A percentile compares a stretch with the other conserved stretches of the same genome.
phyloP scores from a whole-genome alignment of 2,329 filamentous ascomycete species.

The Periconia sp. region DNA sequence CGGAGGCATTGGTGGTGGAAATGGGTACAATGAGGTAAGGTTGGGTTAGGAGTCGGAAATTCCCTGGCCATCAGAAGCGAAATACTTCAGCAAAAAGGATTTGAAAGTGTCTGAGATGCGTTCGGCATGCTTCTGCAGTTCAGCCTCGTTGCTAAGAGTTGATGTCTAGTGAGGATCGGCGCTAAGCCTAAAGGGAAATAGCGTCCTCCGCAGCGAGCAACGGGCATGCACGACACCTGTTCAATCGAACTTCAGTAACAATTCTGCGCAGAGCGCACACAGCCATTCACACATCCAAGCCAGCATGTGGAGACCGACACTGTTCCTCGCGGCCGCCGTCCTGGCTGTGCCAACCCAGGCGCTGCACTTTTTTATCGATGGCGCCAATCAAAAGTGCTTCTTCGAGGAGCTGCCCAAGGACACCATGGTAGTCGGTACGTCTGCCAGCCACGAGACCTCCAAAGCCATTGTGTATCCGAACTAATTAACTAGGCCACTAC shows the following conservation, averaged over 20 bases:
- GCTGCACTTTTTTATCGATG: constrained; percentile 95
- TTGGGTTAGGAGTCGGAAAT: too few species aligned
- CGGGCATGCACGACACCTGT: background rate
- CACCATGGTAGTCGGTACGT: constrained; percentile 83
- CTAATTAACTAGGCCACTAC: constrained; percentile 68
- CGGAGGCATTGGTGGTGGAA: too few species aligned
- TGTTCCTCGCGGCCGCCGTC: constrained; percentile 68
- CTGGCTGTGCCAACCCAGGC: constrained; percentile 69
- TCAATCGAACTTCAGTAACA: background rate
- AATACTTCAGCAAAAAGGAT: too few species aligned
- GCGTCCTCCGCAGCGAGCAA: background rate
- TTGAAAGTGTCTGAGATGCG: too few species aligned
- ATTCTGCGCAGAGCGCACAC: background rate
- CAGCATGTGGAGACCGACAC: constrained; percentile 48
- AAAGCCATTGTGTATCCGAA: background rate
- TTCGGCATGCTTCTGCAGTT: background rate
- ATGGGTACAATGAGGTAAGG: too few species aligned
- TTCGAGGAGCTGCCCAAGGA: constrained; percentile 98
- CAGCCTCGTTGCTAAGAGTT: too few species aligned
- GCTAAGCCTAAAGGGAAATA: background rate
- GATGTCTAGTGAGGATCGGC: background rate
- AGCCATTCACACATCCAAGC: background rate
- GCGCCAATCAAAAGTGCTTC: constrained; percentile 86
- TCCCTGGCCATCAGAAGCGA: too few species aligned
- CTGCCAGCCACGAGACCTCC: background rate